Conservation (phyloP, 768 basidiomycete genomes). For the Panaeolus papilionaceus region DNA sequence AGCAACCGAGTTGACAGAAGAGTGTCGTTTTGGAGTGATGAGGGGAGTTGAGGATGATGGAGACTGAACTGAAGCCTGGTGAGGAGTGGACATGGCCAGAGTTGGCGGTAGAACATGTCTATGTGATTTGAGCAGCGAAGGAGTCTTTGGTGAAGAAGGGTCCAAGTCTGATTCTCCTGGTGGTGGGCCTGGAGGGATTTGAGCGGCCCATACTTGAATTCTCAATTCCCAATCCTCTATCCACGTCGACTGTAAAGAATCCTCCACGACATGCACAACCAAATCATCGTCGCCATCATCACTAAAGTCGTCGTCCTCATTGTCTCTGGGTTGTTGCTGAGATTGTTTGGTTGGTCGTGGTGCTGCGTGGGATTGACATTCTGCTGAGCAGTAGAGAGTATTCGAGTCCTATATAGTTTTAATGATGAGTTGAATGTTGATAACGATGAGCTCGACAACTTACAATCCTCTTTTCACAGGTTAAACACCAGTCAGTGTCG, state of each 20-base stretch:
- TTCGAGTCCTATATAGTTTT: conserved; percentile 35
- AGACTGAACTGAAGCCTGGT: conserved; percentile 27
- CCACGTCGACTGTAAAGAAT: neutral
- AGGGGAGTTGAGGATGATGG: conserved; percentile 37
- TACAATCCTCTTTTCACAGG: conserved; percentile 66
- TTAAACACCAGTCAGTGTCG: conserved; percentile 77
- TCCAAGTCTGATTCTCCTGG: conserved; percentile 21
- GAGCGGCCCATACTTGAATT: conserved; percentile 55
- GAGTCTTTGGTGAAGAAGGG: conserved; percentile 18
- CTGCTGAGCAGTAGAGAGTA: conserved; percentile 58
- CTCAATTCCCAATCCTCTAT: conserved; percentile 21
- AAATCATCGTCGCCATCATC: conserved; percentile 24
- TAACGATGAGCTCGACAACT: conserved; percentile 29
- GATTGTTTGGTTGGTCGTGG: conserved; percentile 26
- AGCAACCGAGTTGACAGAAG: conserved; percentile 36
- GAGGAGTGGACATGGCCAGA: conserved; percentile 54
- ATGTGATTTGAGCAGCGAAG: conserved; percentile 47
- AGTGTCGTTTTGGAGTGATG: conserved; percentile 39
- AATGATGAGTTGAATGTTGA: too few species aligned
- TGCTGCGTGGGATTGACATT: conserved; percentile 44
- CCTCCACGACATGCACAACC: neutral
- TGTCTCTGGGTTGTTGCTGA: conserved; percentile 25
- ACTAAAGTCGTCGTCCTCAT: conserved; percentile 34
- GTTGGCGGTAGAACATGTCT: conserved; percentile 51
- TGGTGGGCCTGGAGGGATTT: conserved; percentile 41